Percentiles rank a stretch among this genome's conserved stretches.
Conservation (phyloP, 2,329 filamentous ascomycete species). For the Ambrosiella xylebori region DNA sequence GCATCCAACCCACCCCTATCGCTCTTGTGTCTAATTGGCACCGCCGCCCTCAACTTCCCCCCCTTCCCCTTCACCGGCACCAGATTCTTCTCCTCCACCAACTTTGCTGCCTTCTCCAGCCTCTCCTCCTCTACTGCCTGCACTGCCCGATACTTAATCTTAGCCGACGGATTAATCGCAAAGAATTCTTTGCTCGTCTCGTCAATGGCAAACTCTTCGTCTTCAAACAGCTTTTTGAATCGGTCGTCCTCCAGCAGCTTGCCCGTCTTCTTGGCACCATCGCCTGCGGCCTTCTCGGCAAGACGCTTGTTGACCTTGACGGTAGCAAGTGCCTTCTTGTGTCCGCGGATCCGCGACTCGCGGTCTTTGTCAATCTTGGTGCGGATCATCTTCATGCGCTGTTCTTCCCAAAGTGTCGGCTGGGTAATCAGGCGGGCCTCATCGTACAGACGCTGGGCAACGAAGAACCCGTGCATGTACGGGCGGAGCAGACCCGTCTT, state of each 20-base stretch:
- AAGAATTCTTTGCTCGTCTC: slow-evolving; percentile 78
- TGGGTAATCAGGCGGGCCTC: slow-evolving; percentile 86
- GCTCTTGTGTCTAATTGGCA: slow-evolving; percentile 13
- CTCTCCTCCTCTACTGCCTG: slow-evolving; percentile 20
- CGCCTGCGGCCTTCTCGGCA: slow-evolving; percentile 54
- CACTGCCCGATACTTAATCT: slow-evolving; percentile 10
- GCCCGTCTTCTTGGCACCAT: slow-evolving; percentile 27
- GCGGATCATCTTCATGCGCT: slow-evolving; percentile 76
- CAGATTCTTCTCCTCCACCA: slow-evolving; percentile 14
- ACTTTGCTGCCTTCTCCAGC: slow-evolving; percentile 25
- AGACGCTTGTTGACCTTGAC: slow-evolving; percentile 86
- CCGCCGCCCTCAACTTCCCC: slow-evolving; percentile 10
- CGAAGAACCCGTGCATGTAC: slow-evolving; percentile 99
- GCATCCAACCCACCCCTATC: slow-evolving; percentile 9
- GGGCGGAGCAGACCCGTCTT: slow-evolving; percentile 78
- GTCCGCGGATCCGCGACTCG: slow-evolving; percentile 82
- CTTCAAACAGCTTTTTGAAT: slow-evolving; percentile 78
- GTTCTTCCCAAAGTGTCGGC: slow-evolving; percentile 84
- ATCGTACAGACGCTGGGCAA: slow-evolving; percentile 86
- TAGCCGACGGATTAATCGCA: slow-evolving; percentile 73
- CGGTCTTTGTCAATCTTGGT: slow-evolving; percentile 95
- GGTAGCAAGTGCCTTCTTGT: slow-evolving; percentile 46
- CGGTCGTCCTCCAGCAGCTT: slow-evolving; percentile 67
- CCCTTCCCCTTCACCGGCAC: slow-evolving; percentile 6
- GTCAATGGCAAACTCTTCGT: slow-evolving; percentile 84